Evolutionary conservation across 1,284 basidiomycete genomes (phyloP).

Genomic region (Ustilago trichophora): DNA sequence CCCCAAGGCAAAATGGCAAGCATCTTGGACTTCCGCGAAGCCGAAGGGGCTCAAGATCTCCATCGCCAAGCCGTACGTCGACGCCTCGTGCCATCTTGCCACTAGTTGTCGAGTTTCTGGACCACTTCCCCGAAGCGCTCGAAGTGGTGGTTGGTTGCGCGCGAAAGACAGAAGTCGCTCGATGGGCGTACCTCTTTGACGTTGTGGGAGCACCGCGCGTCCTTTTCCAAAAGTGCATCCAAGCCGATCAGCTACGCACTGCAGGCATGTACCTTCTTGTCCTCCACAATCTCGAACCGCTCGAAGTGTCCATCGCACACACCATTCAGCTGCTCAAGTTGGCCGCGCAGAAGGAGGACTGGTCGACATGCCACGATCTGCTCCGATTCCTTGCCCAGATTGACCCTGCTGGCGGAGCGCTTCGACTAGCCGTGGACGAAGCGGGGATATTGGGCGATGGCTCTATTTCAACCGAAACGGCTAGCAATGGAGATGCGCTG

Average conservation of each 20-base stretch:
- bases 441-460: constrained; percentile 20
- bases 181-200: constrained; percentile 88
- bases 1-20: not conserved
- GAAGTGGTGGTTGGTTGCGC: constrained; percentile 96
- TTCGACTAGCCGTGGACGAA: constrained; percentile 28
- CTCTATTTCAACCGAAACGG: not conserved
- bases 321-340: constrained; percentile 55
- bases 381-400: constrained; percentile 51
- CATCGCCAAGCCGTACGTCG: constrained; percentile 43
- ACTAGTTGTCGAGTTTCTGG: constrained; percentile 85
- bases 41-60: not conserved
- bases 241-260: constrained; percentile 79
- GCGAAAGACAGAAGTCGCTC: constrained; percentile 91
- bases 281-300: constrained; percentile 88
- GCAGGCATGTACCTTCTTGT: constrained; percentile 93
- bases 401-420: constrained; percentile 72
- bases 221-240: constrained; percentile 88
- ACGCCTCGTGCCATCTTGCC: constrained; percentile 71
- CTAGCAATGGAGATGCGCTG: not conserved
- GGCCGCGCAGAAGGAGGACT: constrained; percentile 45
- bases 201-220: constrained; percentile 87
- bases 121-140: constrained; percentile 87
- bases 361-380: constrained; percentile 69
- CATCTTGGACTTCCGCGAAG: constrained; percentile 13
- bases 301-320: constrained; percentile 70